These are phyloP conservation scores for Prunus fruticosa DNA, from an alignment of 306 rosid species.

Conservation along the genomic window DNA sequence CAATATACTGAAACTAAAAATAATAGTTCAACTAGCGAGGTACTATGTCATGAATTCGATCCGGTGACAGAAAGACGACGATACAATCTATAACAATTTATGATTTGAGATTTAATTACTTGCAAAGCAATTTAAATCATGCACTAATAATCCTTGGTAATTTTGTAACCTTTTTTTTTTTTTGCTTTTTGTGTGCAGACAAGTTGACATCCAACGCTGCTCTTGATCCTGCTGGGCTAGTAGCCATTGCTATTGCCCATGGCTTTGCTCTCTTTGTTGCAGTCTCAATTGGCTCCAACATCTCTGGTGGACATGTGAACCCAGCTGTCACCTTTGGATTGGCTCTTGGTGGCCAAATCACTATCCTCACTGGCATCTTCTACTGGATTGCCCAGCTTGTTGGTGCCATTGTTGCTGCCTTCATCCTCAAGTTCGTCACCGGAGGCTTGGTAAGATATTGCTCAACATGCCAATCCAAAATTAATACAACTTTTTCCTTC, in stretches of 20 bases:
- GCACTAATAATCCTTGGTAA: too few relatives aligned
- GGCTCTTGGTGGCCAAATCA: constrained; percentile 93
- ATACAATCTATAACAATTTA: too few relatives aligned
- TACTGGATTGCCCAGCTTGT: constrained; percentile 87
- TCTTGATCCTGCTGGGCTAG: constrained; percentile 74
- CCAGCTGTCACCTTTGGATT: constrained; percentile 95
- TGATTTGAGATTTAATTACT: too few relatives aligned
- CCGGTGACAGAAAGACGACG: too few relatives aligned
- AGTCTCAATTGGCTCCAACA: constrained; percentile 77
- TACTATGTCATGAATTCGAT: too few relatives aligned
- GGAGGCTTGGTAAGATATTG: constrained; percentile 67
- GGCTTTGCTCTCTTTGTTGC: constrained; percentile 89
- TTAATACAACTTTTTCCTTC: background rate
- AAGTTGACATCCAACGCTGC: constrained; percentile 82
- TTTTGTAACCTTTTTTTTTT: too few relatives aligned
- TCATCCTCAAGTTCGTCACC: constrained; percentile 66
- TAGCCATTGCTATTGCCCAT: constrained; percentile 81
- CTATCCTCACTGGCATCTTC: constrained; percentile 70
- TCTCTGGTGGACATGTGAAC: constrained; percentile 94
- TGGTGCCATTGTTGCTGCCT: constrained; percentile 82
- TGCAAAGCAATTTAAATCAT: background rate
- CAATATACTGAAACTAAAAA: background rate
- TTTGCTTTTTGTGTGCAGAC: constrained; percentile 24
- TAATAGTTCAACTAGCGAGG: too few relatives aligned
- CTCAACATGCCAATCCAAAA: background rate